Evolutionary conservation across 2,329 filamentous ascomycete species (phyloP).

Genomic region (Atkinsonella hypoxylon): DNA sequence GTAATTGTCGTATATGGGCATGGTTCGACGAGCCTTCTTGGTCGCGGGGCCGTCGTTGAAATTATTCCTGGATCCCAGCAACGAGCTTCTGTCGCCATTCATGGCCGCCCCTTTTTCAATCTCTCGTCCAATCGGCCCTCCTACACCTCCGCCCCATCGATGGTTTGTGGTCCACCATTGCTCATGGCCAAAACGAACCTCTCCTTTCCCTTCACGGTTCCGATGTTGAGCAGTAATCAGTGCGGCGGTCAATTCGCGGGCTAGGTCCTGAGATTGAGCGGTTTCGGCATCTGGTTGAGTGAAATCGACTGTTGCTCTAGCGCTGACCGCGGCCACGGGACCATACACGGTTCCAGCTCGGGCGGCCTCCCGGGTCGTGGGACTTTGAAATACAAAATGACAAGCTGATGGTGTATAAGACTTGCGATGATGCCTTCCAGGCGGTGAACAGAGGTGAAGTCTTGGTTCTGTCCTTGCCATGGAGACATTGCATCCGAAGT

Average conservation of each 20-base stretch:
- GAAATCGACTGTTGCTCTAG: constrained; percentile 43
- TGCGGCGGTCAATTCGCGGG: constrained; percentile 47
- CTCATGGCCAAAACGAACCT: constrained; percentile 44
- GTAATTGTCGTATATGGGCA: constrained; percentile 51
- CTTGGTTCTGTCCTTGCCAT: constrained; percentile 46
- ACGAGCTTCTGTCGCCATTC: constrained; percentile 34
- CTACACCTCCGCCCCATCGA: constrained; percentile 51
- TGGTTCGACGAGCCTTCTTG: constrained; percentile 42
- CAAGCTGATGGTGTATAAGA: constrained; percentile 48
- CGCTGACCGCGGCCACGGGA: constrained; percentile 47
- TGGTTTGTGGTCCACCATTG: constrained; percentile 50
- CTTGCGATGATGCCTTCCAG: constrained; percentile 21
- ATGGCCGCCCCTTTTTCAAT: constrained; percentile 34
- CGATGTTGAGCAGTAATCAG: constrained; percentile 54
- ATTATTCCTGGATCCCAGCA: constrained; percentile 14
- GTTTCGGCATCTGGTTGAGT: constrained; percentile 27
- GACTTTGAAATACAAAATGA: constrained; percentile 48
- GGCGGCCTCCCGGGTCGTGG: constrained; percentile 46
- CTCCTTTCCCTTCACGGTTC: constrained; percentile 41
- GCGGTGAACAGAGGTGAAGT: constrained; percentile 37
- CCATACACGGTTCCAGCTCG: constrained; percentile 49
- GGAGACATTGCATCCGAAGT: constrained; percentile 51
- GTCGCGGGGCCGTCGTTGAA: constrained; percentile 13
- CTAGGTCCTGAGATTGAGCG: constrained; percentile 51
- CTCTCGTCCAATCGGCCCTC: constrained; percentile 52